These are phyloP conservation scores for Aspergillus aculeatus DNA, from an alignment of 2,329 filamentous ascomycete species.

Conservation along the genomic window DNA sequence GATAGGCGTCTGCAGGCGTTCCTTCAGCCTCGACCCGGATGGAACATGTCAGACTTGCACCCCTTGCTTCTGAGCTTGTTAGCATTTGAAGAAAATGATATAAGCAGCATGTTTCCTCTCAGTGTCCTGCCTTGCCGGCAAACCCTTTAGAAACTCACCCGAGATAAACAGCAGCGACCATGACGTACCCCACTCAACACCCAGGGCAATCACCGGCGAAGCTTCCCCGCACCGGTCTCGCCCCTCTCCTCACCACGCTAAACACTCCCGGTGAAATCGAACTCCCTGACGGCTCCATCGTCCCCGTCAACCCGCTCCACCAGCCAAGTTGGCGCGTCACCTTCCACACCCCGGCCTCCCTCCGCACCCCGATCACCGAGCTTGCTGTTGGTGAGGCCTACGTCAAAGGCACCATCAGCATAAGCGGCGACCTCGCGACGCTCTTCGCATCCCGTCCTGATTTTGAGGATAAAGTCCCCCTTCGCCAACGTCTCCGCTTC, in stretches of 20 bases:
- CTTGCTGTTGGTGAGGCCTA: background rate
- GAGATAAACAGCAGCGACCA: background rate
- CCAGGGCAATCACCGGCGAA: background rate
- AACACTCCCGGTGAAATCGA: background rate
- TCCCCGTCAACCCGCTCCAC: background rate
- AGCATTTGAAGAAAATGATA: background rate
- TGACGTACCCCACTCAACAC: background rate
- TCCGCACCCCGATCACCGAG: constrained; percentile 3
- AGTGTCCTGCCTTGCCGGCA: no score
- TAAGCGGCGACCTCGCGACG: background rate
- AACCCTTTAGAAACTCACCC: no score
- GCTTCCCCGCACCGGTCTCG: background rate
- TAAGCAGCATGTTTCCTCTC: background rate
- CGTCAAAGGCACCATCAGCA: background rate
- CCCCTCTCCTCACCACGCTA: background rate
- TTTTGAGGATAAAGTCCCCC: background rate
- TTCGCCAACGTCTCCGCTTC: background rate
- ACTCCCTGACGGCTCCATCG: background rate
- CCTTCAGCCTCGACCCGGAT: background rate
- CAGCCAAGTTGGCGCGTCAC: background rate
- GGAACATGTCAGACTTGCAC: background rate
- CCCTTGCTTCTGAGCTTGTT: background rate
- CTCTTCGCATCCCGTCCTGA: background rate
- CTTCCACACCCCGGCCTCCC: background rate
- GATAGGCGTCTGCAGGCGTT: background rate